Base-by-base conservation (phyloP, 2,329 filamentous ascomycete genomes). In the Chrysosphaeria jannelii region DNA sequence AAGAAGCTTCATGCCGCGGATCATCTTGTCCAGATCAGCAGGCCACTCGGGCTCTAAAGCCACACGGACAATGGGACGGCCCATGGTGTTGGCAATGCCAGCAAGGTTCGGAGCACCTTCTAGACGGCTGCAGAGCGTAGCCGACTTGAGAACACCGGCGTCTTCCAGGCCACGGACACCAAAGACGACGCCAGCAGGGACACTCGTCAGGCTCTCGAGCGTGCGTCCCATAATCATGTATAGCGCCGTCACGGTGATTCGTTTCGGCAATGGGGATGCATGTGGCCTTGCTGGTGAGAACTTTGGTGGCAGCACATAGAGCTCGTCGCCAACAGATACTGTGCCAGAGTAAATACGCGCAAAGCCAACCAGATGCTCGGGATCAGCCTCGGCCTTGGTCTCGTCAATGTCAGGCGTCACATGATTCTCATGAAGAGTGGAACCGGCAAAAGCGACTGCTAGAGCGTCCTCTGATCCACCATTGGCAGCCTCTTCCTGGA, bases 161-260 rank as follows among this genome's bases (percentile, higher is more conserved):
- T 85, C 18, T 36, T 85, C 79, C 1, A 97, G 58, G 2, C 85
- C 85, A 15, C 69, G 76, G 25, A 97, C 85, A 13, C 85, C 85
- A 38, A 97, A 93, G 4, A 97, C 71, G 6, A 89, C 79, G 20
- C 85, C 85, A 1, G 85, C 81, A 5, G 81, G 81, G 0, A 93
- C 81, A 0, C 69, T 70, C 10, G 62, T 57, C 0, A 97, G 57
- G 2, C 68, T 57, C 38, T 93, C 81, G 4, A 97, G 50, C 28
- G 70, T 70, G 28, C 81, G 60, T 14, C 85, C 85, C 85, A 97
- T 97, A 25, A 97, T 62, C 40, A 97, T 66, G 43, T 97, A 97
- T 3, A 97, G 51, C 2, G 74, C 74, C 10, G 67, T 79, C 23
- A 97, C 65, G 1, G 63, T 81, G 18, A 89, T 66, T 38, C 79